Percentiles rank a stretch among this genome's conserved stretches.
These are phyloP conservation scores for Thermomyces lanuginosus DNA, from an alignment of 2,329 filamentous ascomycete species.

Conservation along the genomic window DNA sequence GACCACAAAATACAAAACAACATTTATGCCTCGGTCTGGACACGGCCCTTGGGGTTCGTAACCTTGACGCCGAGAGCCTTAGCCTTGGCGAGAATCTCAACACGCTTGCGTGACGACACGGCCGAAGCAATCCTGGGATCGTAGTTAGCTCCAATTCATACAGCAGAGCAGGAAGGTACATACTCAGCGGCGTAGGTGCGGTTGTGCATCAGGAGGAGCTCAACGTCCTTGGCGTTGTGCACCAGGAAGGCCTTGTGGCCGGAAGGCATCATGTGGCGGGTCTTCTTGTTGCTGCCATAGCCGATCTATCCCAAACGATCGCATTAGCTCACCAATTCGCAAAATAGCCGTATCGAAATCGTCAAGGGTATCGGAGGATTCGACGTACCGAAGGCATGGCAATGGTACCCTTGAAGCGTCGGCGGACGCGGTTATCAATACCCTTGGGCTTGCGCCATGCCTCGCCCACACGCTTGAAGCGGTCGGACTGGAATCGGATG, in stretches of 20 bases:
- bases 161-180: slow-evolving; percentile 24
- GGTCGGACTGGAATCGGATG: slow-evolving; percentile 93
- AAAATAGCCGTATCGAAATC: background rate
- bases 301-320: slow-evolving; percentile 53
- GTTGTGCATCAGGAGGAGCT: slow-evolving; percentile 99
- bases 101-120: slow-evolving; percentile 95
- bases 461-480: slow-evolving; percentile 78
- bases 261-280: slow-evolving; percentile 93
- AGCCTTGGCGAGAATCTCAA: slow-evolving; percentile 92
- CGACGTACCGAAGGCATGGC: slow-evolving; percentile 94
- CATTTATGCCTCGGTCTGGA: slow-evolving; percentile 75
- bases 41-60: slow-evolving; percentile 97
- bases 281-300: slow-evolving; percentile 99
- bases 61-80: slow-evolving; percentile 99
- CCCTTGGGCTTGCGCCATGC: slow-evolving; percentile 99
- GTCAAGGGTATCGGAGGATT: background rate
- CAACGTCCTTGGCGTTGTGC: slow-evolving; percentile 88
- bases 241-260: slow-evolving; percentile 99
- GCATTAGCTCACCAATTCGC: slow-evolving; percentile 6
- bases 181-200: slow-evolving; percentile 97
- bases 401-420: slow-evolving; percentile 91
- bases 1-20: too few species aligned
- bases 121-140: slow-evolving; percentile 73
- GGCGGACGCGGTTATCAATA: slow-evolving; percentile 96
- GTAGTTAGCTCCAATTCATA: slow-evolving; percentile 4